Percentiles rank a stretch among this genome's conserved stretches.
Conservation (phyloP, 106 monocot species). For the Acanthochlamys bracteata region DNA sequence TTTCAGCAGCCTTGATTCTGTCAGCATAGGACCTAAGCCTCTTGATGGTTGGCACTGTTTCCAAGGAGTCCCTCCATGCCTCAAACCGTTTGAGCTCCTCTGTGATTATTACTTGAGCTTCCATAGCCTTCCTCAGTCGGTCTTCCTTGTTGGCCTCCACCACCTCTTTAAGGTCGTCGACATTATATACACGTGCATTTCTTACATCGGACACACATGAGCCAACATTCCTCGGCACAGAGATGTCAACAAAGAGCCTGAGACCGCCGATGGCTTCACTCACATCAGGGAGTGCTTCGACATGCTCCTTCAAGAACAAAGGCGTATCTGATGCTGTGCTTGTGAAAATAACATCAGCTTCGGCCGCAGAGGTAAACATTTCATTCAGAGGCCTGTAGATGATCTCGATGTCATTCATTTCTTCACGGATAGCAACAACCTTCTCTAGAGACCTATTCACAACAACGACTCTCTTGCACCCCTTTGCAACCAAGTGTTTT, state of each 20-base stretch:
- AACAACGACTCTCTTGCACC: conserved; percentile 73
- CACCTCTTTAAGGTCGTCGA: conserved; percentile 93
- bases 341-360: conserved; percentile 93
- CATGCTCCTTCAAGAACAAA: conserved; percentile 72
- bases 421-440: conserved; percentile 69
- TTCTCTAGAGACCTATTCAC: conserved; percentile 77
- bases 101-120: conserved; percentile 69
- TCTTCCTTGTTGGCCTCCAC: conserved; percentile 98
- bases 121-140: conserved; percentile 77
- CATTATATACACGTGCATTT: conserved; percentile 56
- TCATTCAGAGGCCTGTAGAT: conserved; percentile 75
- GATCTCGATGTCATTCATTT: conserved; percentile 71
- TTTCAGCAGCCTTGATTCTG: conserved; percentile 59
- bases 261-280: conserved; percentile 35
- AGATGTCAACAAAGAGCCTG: conserved; percentile 82
- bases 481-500: conserved; percentile 86
- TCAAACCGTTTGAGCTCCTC: conserved; percentile 73
- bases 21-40: conserved; percentile 86
- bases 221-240: conserved; percentile 87
- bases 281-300: conserved; percentile 54
- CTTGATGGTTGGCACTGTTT: conserved; percentile 98
- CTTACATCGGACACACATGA: conserved; percentile 49
- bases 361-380: conserved; percentile 61
- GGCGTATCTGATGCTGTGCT: conserved; percentile 92
- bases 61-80: conserved; percentile 91